Evolutionary conservation across 1,139 yeast genomes (phyloP).

Genomic region (Magnusiomyces tetraspermus): DNA sequence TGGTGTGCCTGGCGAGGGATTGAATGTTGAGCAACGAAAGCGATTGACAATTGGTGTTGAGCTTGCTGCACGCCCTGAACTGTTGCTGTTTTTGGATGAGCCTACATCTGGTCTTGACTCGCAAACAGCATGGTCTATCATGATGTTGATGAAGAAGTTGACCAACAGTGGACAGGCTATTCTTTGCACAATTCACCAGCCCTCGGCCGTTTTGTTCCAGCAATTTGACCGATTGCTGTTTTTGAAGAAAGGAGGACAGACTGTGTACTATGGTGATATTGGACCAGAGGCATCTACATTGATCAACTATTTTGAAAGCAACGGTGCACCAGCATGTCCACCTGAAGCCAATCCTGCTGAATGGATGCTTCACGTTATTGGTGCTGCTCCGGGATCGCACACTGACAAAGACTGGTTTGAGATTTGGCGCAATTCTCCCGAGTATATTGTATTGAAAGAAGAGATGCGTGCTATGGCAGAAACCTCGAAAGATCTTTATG

Average conservation of each 20-base stretch:
- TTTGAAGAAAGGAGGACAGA: constrained; percentile 63
- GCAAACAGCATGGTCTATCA: constrained; percentile 84
- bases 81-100: constrained; percentile 75
- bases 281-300: constrained; percentile 54
- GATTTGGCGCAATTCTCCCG: constrained; percentile 55
- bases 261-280: constrained; percentile 73
- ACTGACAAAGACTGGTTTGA: constrained; percentile 56
- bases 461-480: constrained; percentile 25
- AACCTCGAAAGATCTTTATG: constrained; percentile 19
- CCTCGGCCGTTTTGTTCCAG: constrained; percentile 66
- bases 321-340: constrained; percentile 62
- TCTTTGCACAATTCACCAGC: constrained; percentile 76
- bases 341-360: constrained; percentile 69
- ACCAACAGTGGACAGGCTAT: constrained; percentile 77
- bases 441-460: constrained; percentile 37
- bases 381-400: constrained; percentile 70
- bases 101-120: constrained; percentile 92
- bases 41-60: constrained; percentile 81
- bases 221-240: constrained; percentile 70
- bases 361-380: constrained; percentile 73
- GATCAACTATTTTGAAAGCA: constrained; percentile 56
- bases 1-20: constrained; percentile 66
- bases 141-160: constrained; percentile 63
- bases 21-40: constrained; percentile 80
- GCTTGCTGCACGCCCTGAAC: constrained; percentile 76